Evolutionary conservation across 768 basidiomycete species (phyloP).

Genomic region (Lanmaoa rubissima): DNA sequence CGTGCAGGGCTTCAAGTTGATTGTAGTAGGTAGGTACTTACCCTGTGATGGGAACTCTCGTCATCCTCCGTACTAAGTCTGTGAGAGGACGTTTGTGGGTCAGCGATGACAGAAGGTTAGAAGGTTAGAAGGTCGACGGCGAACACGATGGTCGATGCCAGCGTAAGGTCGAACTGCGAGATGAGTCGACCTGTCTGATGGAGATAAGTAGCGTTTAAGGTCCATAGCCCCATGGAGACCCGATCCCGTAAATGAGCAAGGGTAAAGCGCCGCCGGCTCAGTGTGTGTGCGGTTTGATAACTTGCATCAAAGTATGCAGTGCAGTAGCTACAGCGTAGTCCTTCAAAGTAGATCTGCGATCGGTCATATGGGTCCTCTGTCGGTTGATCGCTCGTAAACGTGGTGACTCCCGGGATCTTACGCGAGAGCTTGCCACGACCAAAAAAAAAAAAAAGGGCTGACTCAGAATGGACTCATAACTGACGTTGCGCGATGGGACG

Average conservation of each 20-base stretch:
- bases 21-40: background rate
- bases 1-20: background rate
- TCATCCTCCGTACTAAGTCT: background rate
- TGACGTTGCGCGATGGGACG: slow-evolving; percentile 15
- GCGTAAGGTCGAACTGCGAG: background rate
- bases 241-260: background rate
- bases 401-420: slow-evolving; percentile 1
- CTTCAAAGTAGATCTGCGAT: background rate
- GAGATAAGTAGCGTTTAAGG: background rate
- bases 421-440: background rate
- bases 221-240: background rate
- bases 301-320: too few species aligned
- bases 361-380: too few species aligned
- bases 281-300: too few species aligned
- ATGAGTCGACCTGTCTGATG: background rate
- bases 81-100: background rate
- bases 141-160: background rate
- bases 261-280: too few species aligned
- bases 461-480: background rate
- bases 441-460: background rate
- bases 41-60: background rate
- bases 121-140: background rate
- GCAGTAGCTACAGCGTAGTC: too few species aligned
- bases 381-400: background rate
- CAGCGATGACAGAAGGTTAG: background rate